Conservation (phyloP, 345 rosid species). For the Lepidium aucheri region DNA sequence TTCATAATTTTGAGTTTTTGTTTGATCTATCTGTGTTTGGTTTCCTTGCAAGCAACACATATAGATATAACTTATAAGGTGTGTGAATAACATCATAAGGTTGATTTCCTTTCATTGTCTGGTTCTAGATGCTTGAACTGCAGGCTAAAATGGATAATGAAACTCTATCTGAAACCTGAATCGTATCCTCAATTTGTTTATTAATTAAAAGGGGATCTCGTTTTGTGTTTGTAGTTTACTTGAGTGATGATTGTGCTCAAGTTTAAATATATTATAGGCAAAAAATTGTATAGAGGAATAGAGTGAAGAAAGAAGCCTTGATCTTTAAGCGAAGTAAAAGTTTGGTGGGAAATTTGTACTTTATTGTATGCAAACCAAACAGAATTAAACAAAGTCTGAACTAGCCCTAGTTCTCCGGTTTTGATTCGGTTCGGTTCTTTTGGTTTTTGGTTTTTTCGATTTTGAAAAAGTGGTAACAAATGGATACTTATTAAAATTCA, state of each 20-base stretch:
- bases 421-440: too few species aligned
- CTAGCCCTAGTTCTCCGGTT: too few species aligned
- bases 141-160: conserved; percentile 50
- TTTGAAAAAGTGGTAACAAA: too few species aligned
- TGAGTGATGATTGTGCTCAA: conserved; percentile 9
- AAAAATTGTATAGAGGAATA: background rate
- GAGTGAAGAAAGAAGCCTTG: conserved; percentile 25
- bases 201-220: background rate
- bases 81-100: background rate
- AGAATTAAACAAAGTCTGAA: too few species aligned
- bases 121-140: conserved; percentile 37
- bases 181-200: background rate
- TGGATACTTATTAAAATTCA: too few species aligned
- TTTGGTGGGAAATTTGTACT: conserved; percentile 28
- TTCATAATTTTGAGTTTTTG: background rate
- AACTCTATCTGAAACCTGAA: conserved; percentile 29
- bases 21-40: background rate
- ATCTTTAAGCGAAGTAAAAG: conserved; percentile 30
- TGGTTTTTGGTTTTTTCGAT: too few species aligned
- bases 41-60: conserved; percentile 23
- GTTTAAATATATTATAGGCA: background rate
- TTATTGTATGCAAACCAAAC: background rate
- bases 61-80: background rate
- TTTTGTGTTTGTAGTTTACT: conserved; percentile 12
- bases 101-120: conserved; percentile 31